These are phyloP conservation scores for Auricularia heimuer DNA, from an alignment of 768 basidiomycete genomes.

Conservation along the genomic window DNA sequence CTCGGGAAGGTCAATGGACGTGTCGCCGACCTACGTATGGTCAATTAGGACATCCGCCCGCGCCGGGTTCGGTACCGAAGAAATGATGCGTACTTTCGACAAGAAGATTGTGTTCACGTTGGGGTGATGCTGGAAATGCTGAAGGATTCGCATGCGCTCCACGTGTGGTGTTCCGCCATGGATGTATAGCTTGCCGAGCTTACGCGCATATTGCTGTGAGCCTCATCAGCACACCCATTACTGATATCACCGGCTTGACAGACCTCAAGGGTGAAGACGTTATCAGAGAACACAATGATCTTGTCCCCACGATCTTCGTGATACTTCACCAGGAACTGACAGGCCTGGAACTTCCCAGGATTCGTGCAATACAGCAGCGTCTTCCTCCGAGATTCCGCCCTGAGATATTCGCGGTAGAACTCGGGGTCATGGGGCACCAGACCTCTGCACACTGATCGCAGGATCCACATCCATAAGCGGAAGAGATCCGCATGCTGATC, in stretches of 20 bases:
- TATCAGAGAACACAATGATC: constrained; percentile 98
- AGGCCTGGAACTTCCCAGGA: constrained; percentile 97
- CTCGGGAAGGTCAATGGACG: constrained; percentile 96
- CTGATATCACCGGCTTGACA: constrained; percentile 11
- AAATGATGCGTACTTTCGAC: constrained; percentile 59
- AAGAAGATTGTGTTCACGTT: constrained; percentile 97
- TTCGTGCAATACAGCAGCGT: constrained; percentile 99
- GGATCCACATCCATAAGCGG: neutral
- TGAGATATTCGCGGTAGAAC: constrained; percentile 95
- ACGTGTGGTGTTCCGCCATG: constrained; percentile 92
- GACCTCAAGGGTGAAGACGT: constrained; percentile 94
- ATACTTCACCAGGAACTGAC: constrained; percentile 96
- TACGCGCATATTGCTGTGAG: constrained; percentile 80
- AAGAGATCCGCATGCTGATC: neutral
- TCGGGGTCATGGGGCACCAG: constrained; percentile 99
- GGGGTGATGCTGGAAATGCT: constrained; percentile 92
- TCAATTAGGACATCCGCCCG: neutral
- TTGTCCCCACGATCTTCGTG: constrained; percentile 98
- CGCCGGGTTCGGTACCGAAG: neutral
- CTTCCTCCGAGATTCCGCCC: constrained; percentile 84
- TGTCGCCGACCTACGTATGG: constrained; percentile 75
- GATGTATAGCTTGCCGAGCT: constrained; percentile 87
- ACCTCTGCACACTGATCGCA: constrained; percentile 85
- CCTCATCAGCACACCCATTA: constrained; percentile 6
- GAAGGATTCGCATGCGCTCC: constrained; percentile 90